A percentile compares a stretch with the other conserved stretches of the same genome.
These are phyloP conservation scores for Francoa sonchifolia DNA, from an alignment of 441 rosid genomes.

Conservation along the genomic window DNA sequence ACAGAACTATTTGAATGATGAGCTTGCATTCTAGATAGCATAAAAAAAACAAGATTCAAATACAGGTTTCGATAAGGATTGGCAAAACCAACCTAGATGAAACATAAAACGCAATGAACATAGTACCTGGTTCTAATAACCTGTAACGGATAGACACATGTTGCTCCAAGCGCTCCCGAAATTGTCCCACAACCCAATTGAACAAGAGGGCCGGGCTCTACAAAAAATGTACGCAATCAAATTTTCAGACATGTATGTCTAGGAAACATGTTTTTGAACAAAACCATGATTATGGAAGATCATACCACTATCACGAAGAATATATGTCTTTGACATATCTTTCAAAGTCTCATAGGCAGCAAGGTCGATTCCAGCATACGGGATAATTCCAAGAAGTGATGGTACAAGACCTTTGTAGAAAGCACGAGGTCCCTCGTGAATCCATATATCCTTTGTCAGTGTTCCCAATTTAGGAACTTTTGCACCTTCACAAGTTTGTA, in stretches of 20 bases:
- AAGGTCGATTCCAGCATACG: constrained; percentile 88
- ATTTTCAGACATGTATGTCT: too few species aligned
- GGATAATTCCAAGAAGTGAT: constrained; percentile 88
- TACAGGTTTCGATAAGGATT: too few species aligned
- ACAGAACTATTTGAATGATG: constrained; percentile 20
- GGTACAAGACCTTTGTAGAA: constrained; percentile 92
- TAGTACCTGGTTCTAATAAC: constrained; percentile 85
- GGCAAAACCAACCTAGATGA: not conserved
- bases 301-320: constrained; percentile 61
- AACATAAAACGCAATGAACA: not conserved
- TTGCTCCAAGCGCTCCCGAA: constrained; percentile 89
- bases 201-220: constrained; percentile 78
- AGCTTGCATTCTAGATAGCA: constrained; percentile 62
- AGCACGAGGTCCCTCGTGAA: constrained; percentile 86
- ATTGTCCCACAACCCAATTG: constrained; percentile 83
- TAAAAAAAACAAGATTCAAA: constrained; percentile 6
- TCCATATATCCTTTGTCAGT: constrained; percentile 68
- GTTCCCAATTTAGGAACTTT: constrained; percentile 48
- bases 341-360: constrained; percentile 86
- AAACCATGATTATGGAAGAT: constrained; percentile 6
- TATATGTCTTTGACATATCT: constrained; percentile 67
- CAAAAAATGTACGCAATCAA: not conserved
- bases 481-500: constrained; percentile 76
- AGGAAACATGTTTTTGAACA: too few species aligned
- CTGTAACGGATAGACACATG: constrained; percentile 91